phyloP scores from a whole-genome alignment of 768 basidiomycete species.

The Termitomyces sp. region DNA sequence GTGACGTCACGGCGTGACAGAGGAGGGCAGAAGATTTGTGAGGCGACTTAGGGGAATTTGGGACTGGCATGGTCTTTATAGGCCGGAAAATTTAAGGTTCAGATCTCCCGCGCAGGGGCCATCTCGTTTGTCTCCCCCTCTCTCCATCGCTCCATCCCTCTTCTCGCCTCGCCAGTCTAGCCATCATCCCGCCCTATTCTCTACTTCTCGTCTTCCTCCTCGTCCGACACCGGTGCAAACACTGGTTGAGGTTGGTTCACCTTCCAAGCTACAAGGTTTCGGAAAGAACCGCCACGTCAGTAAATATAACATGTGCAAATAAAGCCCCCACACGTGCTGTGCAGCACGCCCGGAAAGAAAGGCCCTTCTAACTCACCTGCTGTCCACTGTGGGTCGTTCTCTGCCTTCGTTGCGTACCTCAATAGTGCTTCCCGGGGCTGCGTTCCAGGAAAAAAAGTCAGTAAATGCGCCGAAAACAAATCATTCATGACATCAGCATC shows the following conservation, averaged over 20 bases:
- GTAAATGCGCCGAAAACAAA: slow-evolving; percentile 7
- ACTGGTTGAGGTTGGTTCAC: slow-evolving; percentile 84
- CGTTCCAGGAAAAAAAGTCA: slow-evolving; percentile 23
- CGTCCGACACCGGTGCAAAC: slow-evolving; percentile 64
- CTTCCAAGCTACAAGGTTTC: slow-evolving; percentile 75
- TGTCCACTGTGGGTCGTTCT: slow-evolving; percentile 82
- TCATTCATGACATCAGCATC: slow-evolving; percentile 12
- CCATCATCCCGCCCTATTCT: slow-evolving; percentile 9
- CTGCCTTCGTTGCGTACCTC: slow-evolving; percentile 80
- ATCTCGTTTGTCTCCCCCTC: slow-evolving; percentile 32
- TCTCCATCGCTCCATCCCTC: slow-evolving; percentile 17
- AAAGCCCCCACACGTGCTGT: slow-evolving; percentile 33
- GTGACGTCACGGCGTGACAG: slow-evolving; percentile 78
- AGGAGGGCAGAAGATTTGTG: slow-evolving; percentile 65
- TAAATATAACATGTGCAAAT: slow-evolving; percentile 44
- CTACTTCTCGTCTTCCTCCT: slow-evolving; percentile 49
- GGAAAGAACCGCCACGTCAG: slow-evolving; percentile 66
- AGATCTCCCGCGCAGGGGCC: slow-evolving; percentile 79
- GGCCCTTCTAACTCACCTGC: slow-evolving; percentile 54
- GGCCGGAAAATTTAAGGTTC: slow-evolving; percentile 79
- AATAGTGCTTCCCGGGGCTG: slow-evolving; percentile 97
- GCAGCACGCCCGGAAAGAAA: slow-evolving; percentile 15
- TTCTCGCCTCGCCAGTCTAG: slow-evolving; percentile 14
- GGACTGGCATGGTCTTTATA: slow-evolving; percentile 78
- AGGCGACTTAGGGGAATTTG: slow-evolving; percentile 71